phyloP scores from a whole-genome alignment of 768 basidiomycete genomes.

The Tylopilus vinaceipallidus region DNA sequence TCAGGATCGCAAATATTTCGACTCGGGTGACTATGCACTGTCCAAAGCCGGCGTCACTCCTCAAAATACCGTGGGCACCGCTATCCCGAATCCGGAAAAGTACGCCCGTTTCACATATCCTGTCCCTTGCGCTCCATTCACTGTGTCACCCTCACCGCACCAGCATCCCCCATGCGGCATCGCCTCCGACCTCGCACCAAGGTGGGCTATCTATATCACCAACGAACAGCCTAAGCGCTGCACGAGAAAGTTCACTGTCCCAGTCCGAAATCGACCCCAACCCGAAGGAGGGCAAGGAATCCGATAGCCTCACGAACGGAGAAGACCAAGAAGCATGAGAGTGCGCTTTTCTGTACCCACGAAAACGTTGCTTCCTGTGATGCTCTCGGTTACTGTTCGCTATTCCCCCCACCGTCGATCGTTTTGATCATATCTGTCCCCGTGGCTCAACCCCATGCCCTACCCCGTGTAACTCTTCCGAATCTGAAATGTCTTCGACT shows the following conservation, averaged over 20 bases:
- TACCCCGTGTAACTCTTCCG: constrained; percentile 4
- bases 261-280: constrained; percentile 23
- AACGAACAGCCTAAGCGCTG: constrained; percentile 64
- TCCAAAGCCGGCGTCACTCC: constrained; percentile 93
- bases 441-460: constrained; percentile 18
- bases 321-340: constrained; percentile 17
- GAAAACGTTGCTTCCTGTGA: constrained; percentile 5
- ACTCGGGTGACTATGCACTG: constrained; percentile 97
- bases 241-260: constrained; percentile 55
- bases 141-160: not conserved
- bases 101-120: constrained; percentile 38
- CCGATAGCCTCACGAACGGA: constrained; percentile 5
- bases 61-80: constrained; percentile 87
- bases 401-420: constrained; percentile 24
- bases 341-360: not conserved
- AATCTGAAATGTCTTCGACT: constrained; percentile 13
- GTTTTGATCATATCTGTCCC: constrained; percentile 22
- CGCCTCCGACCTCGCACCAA: constrained; percentile 55
- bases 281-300: constrained; percentile 18
- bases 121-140: not conserved
- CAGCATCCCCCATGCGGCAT: constrained; percentile 90
- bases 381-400: constrained; percentile 10
- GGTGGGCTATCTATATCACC: constrained; percentile 67
- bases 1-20: constrained; percentile 98
- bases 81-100: constrained; percentile 98